A percentile compares a stretch with the other conserved stretches of the same genome.
These are phyloP conservation scores for Boletus bicolor DNA, from an alignment of 768 basidiomycete species.

Conservation along the genomic window DNA sequence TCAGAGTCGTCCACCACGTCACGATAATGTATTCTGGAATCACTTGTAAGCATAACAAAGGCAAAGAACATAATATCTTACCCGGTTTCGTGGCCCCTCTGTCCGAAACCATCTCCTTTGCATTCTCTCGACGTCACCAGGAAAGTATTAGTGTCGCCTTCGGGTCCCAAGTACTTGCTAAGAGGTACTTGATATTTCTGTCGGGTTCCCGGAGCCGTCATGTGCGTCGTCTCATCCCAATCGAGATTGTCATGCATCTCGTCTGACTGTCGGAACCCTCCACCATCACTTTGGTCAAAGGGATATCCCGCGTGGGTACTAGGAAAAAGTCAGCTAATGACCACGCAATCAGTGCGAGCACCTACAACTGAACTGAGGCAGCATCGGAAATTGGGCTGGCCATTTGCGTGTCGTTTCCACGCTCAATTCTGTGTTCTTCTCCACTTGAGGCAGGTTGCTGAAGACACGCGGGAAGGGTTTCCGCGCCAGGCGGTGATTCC, in stretches of 20 bases:
- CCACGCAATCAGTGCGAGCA: background rate
- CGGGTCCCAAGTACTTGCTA: slow-evolving; percentile 7
- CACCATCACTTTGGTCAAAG: background rate
- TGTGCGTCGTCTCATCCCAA: slow-evolving; percentile 4
- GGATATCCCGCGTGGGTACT: slow-evolving; percentile 2
- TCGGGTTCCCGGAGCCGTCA: background rate
- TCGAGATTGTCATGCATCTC: background rate
- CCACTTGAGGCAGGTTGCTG: background rate
- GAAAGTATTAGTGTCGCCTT: background rate
- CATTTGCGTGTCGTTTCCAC: background rate
- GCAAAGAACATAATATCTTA: background rate
- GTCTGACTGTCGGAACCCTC: background rate
- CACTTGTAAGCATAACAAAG: background rate
- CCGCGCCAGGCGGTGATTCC: background rate
- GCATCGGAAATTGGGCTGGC: background rate
- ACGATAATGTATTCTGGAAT: background rate
- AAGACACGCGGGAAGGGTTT: background rate
- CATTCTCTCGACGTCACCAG: background rate
- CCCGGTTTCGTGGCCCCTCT: background rate
- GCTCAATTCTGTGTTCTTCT: background rate
- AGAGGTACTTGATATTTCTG: slow-evolving; percentile 20
- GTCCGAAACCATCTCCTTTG: background rate
- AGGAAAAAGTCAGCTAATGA: background rate
- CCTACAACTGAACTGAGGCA: slow-evolving; percentile 4
- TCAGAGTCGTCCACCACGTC: background rate